Conservation (phyloP, 371 early-diverging fungal species). For the Syncephalastrum monosporum region DNA sequence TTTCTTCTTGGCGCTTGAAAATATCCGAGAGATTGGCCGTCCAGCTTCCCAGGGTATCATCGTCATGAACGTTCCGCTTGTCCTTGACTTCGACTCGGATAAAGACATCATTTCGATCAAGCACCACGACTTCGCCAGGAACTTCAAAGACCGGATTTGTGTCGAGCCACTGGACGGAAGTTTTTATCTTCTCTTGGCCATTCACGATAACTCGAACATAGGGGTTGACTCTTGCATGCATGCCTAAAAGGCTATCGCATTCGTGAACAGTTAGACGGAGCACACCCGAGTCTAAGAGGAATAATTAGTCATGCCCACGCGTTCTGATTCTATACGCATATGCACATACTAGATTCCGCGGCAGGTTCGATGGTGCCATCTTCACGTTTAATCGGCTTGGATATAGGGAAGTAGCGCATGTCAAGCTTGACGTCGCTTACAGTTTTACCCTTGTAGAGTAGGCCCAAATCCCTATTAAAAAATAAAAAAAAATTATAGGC, state of each 20-base stretch:
- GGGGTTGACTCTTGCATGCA: slow-evolving; percentile 32
- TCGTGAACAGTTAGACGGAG: slow-evolving; percentile 56
- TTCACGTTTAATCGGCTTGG: slow-evolving; percentile 46
- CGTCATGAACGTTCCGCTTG: slow-evolving; percentile 29
- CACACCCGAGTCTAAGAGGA: slow-evolving; percentile 44
- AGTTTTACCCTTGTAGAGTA: slow-evolving; percentile 50
- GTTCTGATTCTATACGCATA: neutral
- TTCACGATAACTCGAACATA: slow-evolving; percentile 48
- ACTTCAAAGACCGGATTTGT: slow-evolving; percentile 49
- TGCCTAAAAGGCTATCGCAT: slow-evolving; percentile 31
- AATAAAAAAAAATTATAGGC: neutral
- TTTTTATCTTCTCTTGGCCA: slow-evolving; percentile 38
- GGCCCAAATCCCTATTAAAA: slow-evolving; percentile 24
- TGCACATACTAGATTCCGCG: slow-evolving; percentile 55
- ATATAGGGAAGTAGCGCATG: slow-evolving; percentile 61
- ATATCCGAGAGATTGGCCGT: slow-evolving; percentile 31
- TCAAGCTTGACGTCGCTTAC: slow-evolving; percentile 54
- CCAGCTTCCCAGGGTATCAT: slow-evolving; percentile 44
- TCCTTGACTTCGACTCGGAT: slow-evolving; percentile 38
- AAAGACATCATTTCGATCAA: slow-evolving; percentile 38
- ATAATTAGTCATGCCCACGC: slow-evolving; percentile 2
- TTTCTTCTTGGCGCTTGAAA: slow-evolving; percentile 32
- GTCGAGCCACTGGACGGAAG: slow-evolving; percentile 44
- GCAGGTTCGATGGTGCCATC: slow-evolving; percentile 51
- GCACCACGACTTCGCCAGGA: slow-evolving; percentile 41